These are phyloP conservation scores for Cronartium quercuum DNA, from an alignment of 1,284 basidiomycete genomes.

Conservation along the genomic window DNA sequence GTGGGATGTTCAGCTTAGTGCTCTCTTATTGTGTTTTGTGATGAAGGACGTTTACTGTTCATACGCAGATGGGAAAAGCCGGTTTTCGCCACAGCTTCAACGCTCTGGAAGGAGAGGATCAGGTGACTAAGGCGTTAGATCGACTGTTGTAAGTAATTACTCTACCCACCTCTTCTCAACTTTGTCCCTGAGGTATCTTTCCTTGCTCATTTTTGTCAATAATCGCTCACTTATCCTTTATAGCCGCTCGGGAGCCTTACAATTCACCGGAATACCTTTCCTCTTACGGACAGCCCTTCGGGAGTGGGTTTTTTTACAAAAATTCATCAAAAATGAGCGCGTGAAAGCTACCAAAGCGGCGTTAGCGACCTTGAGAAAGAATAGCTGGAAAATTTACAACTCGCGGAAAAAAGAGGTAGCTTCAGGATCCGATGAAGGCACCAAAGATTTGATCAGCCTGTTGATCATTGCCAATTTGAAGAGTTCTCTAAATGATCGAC, in stretches of 20 bases:
- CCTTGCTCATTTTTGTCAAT: neutral
- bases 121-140: neutral
- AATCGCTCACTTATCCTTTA: neutral
- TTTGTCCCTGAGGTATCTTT: neutral
- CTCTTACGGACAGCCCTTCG: neutral
- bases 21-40: no score
- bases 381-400: constrained; percentile 7
- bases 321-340: neutral
- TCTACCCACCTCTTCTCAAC: neutral
- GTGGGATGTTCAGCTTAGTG: no score
- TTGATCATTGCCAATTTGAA: neutral
- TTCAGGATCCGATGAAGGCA: constrained; percentile 8
- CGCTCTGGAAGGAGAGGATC: constrained; percentile 1
- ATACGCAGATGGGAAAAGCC: constrained; percentile 21
- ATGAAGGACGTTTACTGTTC: neutral
- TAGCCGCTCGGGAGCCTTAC: neutral
- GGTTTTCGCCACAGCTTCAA: constrained; percentile 16
- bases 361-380: neutral
- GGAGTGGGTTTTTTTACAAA: neutral
- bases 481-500: neutral
- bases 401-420: neutral
- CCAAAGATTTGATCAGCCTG: constrained; percentile 4
- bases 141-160: neutral
- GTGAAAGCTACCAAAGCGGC: neutral
- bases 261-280: neutral